These are phyloP conservation scores for Flaveria sonorensis DNA, from an alignment of 129 eudicot genomes.

Conservation along the genomic window DNA sequence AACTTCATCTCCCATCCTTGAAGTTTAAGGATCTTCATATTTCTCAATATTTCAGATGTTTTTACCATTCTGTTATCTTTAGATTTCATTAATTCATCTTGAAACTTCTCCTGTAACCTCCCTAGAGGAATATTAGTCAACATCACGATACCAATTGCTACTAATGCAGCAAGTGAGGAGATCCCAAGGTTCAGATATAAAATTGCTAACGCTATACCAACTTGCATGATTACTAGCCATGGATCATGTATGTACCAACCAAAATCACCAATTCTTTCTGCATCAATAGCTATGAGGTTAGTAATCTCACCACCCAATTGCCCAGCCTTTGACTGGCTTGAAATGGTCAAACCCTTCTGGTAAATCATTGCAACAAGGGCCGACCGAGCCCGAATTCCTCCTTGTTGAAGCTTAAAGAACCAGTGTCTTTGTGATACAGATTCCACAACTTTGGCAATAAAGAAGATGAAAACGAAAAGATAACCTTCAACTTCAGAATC, in stretches of 20 bases:
- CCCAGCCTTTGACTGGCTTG: slow-evolving; percentile 57
- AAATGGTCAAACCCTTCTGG: slow-evolving; percentile 74
- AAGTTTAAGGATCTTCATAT: slow-evolving; percentile 88
- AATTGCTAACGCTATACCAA: slow-evolving; percentile 59
- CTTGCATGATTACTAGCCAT: slow-evolving; percentile 71
- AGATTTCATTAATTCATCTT: slow-evolving; percentile 67
- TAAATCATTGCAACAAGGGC: slow-evolving; percentile 76
- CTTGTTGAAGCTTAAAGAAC: slow-evolving; percentile 78
- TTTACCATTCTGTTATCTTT: slow-evolving; percentile 83
- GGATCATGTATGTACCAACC: slow-evolving; percentile 84
- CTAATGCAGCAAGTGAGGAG: slow-evolving; percentile 64
- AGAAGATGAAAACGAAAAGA: slow-evolving; percentile 60
- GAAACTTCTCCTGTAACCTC: slow-evolving; percentile 58
- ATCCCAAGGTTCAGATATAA: slow-evolving; percentile 74
- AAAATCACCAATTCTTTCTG: slow-evolving; percentile 66
- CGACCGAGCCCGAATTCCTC: slow-evolving; percentile 67
- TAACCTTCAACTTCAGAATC: slow-evolving; percentile 54
- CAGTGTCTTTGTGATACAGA: slow-evolving; percentile 67
- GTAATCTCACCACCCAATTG: slow-evolving; percentile 75
- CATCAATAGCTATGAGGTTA: slow-evolving; percentile 81
- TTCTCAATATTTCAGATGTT: slow-evolving; percentile 73
- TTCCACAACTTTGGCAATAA: slow-evolving; percentile 69
- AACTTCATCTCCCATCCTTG: slow-evolving; percentile 96
- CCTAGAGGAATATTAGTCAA: slow-evolving; percentile 73
- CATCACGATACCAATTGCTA: slow-evolving; percentile 66